phyloP scores from a whole-genome alignment of 371 early-diverging fungal species.

The Smittium culicis region DNA sequence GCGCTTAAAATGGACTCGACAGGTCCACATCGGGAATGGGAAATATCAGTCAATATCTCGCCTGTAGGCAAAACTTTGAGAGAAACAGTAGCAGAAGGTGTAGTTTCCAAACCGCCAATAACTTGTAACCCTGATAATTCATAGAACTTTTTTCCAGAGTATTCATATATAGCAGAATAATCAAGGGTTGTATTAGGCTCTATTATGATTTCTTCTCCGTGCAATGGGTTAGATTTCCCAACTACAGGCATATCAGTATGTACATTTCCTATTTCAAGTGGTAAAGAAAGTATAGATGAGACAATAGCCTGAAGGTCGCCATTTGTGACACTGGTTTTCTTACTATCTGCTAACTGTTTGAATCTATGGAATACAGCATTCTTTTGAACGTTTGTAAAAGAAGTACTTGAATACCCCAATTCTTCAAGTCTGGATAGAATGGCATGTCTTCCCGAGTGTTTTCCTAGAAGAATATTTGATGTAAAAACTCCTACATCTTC shows the following conservation, averaged over 20 bases:
- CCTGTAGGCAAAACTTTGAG: constrained; percentile 35
- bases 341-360: constrained; percentile 79
- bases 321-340: constrained; percentile 73
- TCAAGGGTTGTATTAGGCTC: constrained; percentile 23
- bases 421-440: constrained; percentile 65
- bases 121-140: constrained; percentile 54
- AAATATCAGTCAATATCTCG: constrained; percentile 49
- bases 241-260: constrained; percentile 6
- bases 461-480: constrained; percentile 75
- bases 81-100: constrained; percentile 63
- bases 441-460: constrained; percentile 91
- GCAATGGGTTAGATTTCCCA: constrained; percentile 1
- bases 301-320: constrained; percentile 73
- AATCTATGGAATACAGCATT: constrained; percentile 72
- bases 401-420: constrained; percentile 48
- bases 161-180: background rate
- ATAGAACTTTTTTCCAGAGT: constrained; percentile 23
- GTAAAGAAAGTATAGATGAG: constrained; percentile 44
- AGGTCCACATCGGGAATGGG: constrained; percentile 62
- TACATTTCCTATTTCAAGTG: constrained; percentile 13
- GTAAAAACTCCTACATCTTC: constrained; percentile 77
- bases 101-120: constrained; percentile 48
- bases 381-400: constrained; percentile 41
- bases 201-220: background rate
- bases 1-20: constrained; percentile 71